These are phyloP conservation scores for Thermoascus crustaceus DNA, from an alignment of 2,329 filamentous ascomycete species.

Conservation along the genomic window DNA sequence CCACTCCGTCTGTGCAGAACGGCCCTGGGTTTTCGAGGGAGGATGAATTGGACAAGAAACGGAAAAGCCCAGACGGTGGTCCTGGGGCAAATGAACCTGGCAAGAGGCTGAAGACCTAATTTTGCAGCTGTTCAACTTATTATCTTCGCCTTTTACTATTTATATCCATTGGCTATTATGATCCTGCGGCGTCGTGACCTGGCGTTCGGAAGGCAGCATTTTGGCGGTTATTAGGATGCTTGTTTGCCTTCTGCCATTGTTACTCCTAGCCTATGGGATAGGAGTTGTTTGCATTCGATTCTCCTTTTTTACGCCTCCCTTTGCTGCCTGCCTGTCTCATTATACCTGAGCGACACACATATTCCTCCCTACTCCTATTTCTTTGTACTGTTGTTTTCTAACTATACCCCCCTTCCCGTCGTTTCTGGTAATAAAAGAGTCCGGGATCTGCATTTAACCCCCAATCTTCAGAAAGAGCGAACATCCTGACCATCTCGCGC, in stretches of 20 bases:
- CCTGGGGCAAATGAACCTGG: constrained; percentile 21
- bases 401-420: constrained; percentile 1
- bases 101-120: constrained; percentile 34
- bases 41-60: constrained; percentile 37
- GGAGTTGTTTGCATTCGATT: neutral
- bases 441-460: neutral
- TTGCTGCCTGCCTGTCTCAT: neutral
- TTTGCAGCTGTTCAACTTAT: no score
- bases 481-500: neutral
- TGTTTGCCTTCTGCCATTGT: no score
- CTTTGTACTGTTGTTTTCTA: neutral
- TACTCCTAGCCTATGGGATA: no score
- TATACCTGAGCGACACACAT: no score
- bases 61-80: constrained; percentile 35
- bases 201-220: no score
- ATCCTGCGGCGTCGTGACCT: no score
- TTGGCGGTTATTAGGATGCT: no score
- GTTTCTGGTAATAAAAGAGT: neutral
- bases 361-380: neutral
- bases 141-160: no score
- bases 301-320: constrained; percentile 1
- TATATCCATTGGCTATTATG: no score
- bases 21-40: constrained; percentile 35
- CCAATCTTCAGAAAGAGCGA: neutral
- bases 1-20: constrained; percentile 56